Base-by-base conservation (phyloP, 192 early-diverging fungal species). In the Entophlyctis luteolus region DNA sequence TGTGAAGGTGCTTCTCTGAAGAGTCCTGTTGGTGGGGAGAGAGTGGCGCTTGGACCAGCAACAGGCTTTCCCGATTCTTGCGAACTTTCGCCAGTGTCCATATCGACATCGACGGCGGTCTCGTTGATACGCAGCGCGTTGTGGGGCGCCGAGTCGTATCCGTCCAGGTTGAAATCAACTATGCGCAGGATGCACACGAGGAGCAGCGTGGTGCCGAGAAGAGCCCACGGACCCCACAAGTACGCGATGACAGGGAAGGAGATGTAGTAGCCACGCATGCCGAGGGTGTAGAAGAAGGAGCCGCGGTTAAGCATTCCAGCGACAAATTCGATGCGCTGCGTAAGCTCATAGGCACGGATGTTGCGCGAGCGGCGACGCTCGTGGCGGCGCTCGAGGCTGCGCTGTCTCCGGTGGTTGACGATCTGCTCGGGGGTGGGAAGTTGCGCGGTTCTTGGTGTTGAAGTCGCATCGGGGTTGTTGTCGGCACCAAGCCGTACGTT, bases 131-230 rank as follows among this genome's bases (percentile, higher is more conserved):
- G n/a, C n/a, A n/a, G n/a, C n/a, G n/a, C n/a, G n/a, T n/a, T n/a
- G n/a, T n/a, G n/a, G n/a, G n/a, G n/a, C n/a, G n/a, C n/a, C n/a
- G n/a, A n/a, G n/a, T n/a, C n/a, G n/a, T n/a, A n/a, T n/a, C 42
- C 52, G 18, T n/a, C n/a, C n/a, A 70, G n/a, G 28, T 75, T 68
- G 58, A 78, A 75, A 56, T 78, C 77, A 16, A 78, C 60, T 18
- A 75, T 48, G 3, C 77, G 57, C 25, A 78, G 37, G 23, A 68
- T 42, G 1, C 28, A 14, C 20, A 70, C 57, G 25, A 75, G 37
- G 3, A 75, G 3, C 5, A 68, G 23, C 16, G 73, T 65, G 2
- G 50, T 32, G 49, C 45, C 70, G 33, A 58, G 59, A 4, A 78
- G 60, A 5, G 67, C 33, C 48, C 66, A 56, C n/a, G 77, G 77